Evolutionary conservation across 2,329 filamentous ascomycete species (phyloP), one percentile per base, ranked within the genome.

Genomic region (Diaporthe vexans): DNA sequence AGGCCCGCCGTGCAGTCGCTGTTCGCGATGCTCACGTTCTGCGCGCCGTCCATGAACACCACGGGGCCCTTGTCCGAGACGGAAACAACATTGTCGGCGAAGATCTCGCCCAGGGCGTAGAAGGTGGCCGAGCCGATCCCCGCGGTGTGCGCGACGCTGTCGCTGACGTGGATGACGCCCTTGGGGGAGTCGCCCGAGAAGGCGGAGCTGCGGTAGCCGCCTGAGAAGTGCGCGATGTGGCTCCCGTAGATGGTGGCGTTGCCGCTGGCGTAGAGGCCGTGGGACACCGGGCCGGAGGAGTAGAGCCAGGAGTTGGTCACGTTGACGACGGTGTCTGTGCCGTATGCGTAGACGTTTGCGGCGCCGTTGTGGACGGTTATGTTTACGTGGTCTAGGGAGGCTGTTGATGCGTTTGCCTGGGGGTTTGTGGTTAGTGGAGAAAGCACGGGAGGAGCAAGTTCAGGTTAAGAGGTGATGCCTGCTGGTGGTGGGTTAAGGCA

Each of bases 291-390:
- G 0, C 81, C 81, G 9, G 80, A 81, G 11, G 77, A 79, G 76
- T 82, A 83, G 3, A 83, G 77, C 76, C 79, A 78, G 3, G 78
- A 69, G 69, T 81, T 74, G 43, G 73, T 75, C 19, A 82, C 78
- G 69, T 80, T 65, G 6, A 81, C 78, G 15, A 77, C 72, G 0
- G 79, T 80, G 51, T 77, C 79, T 5, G 76, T 78, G 35, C 81
- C 81, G 46, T 81, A 82, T 5, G 79, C 74, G 51, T 81, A 83
- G 51, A 82, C 51, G 21, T 82, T 81, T 15, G 81, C 81, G 3
- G 81, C 81, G 9, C 81, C 81, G 63, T 82, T 82, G 75, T 83
- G 81, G 0, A 78, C 76, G 5, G 81, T 83, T 26, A 82, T 76
- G 72, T 82, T 83, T 40, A 79, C 46, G 48, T 82, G 56, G 37